These are phyloP conservation scores for Infundibulicybe gibba DNA, from an alignment of 768 basidiomycete species.

Conservation along the genomic window DNA sequence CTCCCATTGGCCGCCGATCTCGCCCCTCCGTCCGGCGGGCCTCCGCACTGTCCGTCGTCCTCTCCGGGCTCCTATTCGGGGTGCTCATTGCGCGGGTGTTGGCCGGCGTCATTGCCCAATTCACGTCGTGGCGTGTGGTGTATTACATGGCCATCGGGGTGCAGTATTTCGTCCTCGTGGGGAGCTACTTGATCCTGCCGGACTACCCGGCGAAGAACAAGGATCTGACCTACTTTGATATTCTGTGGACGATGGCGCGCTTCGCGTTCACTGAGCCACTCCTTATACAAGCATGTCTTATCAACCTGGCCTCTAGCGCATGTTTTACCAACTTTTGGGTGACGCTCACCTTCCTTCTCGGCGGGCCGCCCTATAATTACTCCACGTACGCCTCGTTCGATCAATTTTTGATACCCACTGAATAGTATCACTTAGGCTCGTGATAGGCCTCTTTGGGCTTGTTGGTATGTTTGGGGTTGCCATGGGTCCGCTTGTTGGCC, in stretches of 20 bases:
- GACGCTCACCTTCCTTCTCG: slow-evolving; percentile 78
- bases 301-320: slow-evolving; percentile 60
- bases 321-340: slow-evolving; percentile 65
- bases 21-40: slow-evolving; percentile 73
- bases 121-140: slow-evolving; percentile 66
- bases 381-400: slow-evolving; percentile 48
- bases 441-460: slow-evolving; percentile 73
- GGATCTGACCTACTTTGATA: slow-evolving; percentile 60
- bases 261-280: slow-evolving; percentile 76
- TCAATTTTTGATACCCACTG: not conserved
- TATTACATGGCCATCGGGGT: slow-evolving; percentile 78
- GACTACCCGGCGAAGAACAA: slow-evolving; percentile 80
- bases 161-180: slow-evolving; percentile 53
- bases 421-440: slow-evolving; percentile 24
- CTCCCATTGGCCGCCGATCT: slow-evolving; percentile 79
- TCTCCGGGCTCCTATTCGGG: slow-evolving; percentile 67
- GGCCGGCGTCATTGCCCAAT: slow-evolving; percentile 73
- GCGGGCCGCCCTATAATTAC: slow-evolving; percentile 71
- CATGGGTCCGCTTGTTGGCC: slow-evolving; percentile 66
- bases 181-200: slow-evolving; percentile 67
- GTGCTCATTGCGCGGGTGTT: slow-evolving; percentile 73
- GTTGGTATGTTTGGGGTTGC: slow-evolving; percentile 71
- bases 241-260: slow-evolving; percentile 75
- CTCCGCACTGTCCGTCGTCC: slow-evolving; percentile 70
- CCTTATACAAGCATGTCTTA: slow-evolving; percentile 63